Evolutionary conservation across 73 alveolate genomes (phyloP).

Genomic region (Tetrahymena thermophila): DNA sequence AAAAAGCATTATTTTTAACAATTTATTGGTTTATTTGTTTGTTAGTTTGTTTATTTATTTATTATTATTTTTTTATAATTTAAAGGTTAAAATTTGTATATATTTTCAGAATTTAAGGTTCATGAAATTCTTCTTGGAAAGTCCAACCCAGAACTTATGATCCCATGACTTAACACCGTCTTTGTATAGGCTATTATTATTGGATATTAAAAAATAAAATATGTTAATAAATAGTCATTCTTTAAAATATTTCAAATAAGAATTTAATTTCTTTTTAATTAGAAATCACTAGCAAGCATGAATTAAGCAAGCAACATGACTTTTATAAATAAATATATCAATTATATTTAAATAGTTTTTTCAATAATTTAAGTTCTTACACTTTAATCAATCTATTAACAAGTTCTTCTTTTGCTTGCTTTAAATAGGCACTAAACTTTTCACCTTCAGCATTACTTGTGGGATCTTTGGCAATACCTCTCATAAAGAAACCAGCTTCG

Average conservation of each 20-base stretch:
- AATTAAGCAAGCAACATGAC: no score
- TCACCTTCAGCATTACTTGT: constrained; percentile 31
- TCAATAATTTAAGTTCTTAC: neutral
- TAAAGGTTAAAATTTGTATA: neutral
- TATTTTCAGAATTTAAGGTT: constrained; percentile 1
- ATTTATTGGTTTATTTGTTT: no score
- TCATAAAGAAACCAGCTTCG: constrained; percentile 49
- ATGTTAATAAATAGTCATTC: neutral
- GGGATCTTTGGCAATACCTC: constrained; percentile 6
- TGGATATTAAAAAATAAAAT: neutral
- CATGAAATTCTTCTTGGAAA: constrained; percentile 47
- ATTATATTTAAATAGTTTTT: no score
- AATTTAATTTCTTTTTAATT: neutral
- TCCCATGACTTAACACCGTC: constrained; percentile 11
- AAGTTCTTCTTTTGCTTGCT: constrained; percentile 40
- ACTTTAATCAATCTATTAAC: constrained; percentile 34
- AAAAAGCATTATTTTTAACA: no score
- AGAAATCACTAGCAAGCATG: neutral
- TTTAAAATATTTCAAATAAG: no score
- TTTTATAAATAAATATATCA: no score
- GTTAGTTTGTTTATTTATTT: no score
- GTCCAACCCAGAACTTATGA: constrained; percentile 53
- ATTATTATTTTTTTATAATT: neutral
- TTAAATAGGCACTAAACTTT: constrained; percentile 29
- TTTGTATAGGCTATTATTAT: neutral